Evolutionary conservation across 1,284 basidiomycete genomes (phyloP).

Genomic region (Tylopilus sp.): DNA sequence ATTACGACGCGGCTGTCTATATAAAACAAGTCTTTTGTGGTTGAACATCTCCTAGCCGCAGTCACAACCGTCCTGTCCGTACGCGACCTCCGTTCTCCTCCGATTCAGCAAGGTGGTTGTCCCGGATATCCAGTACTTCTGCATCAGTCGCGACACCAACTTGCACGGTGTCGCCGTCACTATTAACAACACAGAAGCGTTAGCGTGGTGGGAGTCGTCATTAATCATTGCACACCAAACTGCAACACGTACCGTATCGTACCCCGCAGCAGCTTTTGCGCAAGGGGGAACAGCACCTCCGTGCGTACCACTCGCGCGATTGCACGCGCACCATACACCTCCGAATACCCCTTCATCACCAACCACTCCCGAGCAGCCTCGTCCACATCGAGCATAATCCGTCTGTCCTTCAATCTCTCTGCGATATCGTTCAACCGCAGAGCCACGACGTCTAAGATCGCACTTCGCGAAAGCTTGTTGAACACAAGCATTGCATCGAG

Average conservation of each 20-base stretch:
- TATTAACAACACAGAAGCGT: constrained; percentile 7
- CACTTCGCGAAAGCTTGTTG: constrained; percentile 76
- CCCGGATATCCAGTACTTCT: constrained; percentile 28
- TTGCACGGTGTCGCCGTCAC: constrained; percentile 34
- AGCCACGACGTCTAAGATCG: constrained; percentile 75
- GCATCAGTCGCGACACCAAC: constrained; percentile 18
- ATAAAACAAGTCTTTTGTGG: neutral
- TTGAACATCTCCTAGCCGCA: neutral
- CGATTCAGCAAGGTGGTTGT: constrained; percentile 34
- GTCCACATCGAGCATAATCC: constrained; percentile 74
- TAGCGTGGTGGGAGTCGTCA: neutral
- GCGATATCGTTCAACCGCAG: constrained; percentile 75
- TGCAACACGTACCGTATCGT: constrained; percentile 56
- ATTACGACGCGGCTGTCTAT: too few species aligned
- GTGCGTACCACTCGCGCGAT: constrained; percentile 78
- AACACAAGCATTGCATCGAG: constrained; percentile 87
- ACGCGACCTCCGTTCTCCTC: constrained; percentile 9
- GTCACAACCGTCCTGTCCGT: neutral
- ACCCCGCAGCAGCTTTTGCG: constrained; percentile 70
- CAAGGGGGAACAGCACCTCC: constrained; percentile 75
- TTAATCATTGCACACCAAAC: neutral
- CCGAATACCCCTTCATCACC: constrained; percentile 77
- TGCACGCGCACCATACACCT: constrained; percentile 83
- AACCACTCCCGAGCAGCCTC: constrained; percentile 68
- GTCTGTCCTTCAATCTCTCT: constrained; percentile 57